Evolutionary conservation across 805 yeast genomes (phyloP), one percentile per base, ranked within the genome.

Genomic region (Candida sanyiensis): DNA sequence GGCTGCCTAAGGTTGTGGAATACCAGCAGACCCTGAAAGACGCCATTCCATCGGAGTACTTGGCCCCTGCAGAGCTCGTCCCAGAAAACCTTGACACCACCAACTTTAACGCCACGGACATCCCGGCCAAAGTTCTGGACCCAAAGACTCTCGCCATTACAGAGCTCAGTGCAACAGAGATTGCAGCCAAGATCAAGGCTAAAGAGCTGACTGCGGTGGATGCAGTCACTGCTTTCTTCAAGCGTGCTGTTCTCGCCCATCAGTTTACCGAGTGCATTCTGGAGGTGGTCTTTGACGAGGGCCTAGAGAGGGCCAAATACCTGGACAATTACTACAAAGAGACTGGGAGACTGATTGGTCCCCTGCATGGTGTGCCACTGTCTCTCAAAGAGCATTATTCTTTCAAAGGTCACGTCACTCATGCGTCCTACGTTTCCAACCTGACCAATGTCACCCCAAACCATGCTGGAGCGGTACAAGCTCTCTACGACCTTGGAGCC

Each of bases 331-430:
- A 69, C 46, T 57, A 64, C 30, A 59, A 56, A 13, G 63, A 65
- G 35, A 65, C 72, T 37, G 77, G 77, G n/a, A 59, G 70, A 41
- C 62, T 77, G 1, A 57, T 73, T 26, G 88, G 87, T 29, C 83
- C 85, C 9, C 59, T 80, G 42, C 87, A 80, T 49, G 87, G 87
- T 30, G 61, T 80, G 28, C 87, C 87, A 13, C 57, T 81, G 30
- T 79, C 86, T 0, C 59, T 80, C 30, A 81, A 80, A 51, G 87
- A 81, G 53, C 86, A 79, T 53, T 70, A 75, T 55, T 66, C 69
- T 41, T 71, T 65, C 50, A 67, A 63, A 39, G 80, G 73, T 21
- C 72, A 65, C 44, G 66, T 72, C 47, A 76, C 82, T 16, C 73
- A 73, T 44, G 84, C 77, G 26, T 75, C 79, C 9, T 77, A 73